Conservation (phyloP, 306 rosid species). For the Lathyrus oleraceus region DNA sequence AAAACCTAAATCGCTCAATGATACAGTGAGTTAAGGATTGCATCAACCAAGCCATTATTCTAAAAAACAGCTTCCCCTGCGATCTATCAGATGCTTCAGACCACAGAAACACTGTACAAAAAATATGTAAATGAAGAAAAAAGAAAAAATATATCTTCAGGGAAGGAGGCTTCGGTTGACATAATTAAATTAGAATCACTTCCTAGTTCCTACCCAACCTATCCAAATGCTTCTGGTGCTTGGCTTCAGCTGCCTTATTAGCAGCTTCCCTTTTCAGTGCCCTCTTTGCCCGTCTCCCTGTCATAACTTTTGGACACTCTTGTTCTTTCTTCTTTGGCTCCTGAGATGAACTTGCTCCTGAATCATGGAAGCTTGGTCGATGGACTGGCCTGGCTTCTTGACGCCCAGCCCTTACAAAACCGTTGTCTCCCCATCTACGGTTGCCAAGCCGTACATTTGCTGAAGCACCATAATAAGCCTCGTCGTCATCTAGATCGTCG, state of each 20-base stretch:
- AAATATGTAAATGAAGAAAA: neutral
- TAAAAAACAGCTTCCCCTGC: conserved; percentile 38
- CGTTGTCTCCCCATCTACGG: conserved; percentile 90
- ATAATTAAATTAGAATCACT: conserved; percentile 35
- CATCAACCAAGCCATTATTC: conserved; percentile 44
- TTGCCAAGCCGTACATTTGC: conserved; percentile 76
- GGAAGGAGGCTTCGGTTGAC: conserved; percentile 19
- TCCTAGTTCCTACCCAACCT: conserved; percentile 70
- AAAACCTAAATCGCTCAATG: conserved; percentile 37
- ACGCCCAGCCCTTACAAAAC: conserved; percentile 72
- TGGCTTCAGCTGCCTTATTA: conserved; percentile 78
- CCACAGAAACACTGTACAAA: conserved; percentile 38
- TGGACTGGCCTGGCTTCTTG: conserved; percentile 70
- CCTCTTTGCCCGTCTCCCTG: conserved; percentile 84
- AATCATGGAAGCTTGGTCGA: conserved; percentile 47
- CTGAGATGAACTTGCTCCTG: conserved; percentile 62
- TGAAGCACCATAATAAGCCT: conserved; percentile 54
- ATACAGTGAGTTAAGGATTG: conserved; percentile 21
- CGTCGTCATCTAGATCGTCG: conserved; percentile 60
- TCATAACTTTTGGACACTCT: conserved; percentile 41
- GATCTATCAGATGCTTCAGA: conserved; percentile 26
- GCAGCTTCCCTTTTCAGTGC: conserved; percentile 87
- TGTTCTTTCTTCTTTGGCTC: conserved; percentile 63
- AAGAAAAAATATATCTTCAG: conserved; percentile 12
- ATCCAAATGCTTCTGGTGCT: conserved; percentile 69